phyloP scores from a whole-genome alignment of 805 yeast species.

The Groenewaldozyma salmanticensis region DNA sequence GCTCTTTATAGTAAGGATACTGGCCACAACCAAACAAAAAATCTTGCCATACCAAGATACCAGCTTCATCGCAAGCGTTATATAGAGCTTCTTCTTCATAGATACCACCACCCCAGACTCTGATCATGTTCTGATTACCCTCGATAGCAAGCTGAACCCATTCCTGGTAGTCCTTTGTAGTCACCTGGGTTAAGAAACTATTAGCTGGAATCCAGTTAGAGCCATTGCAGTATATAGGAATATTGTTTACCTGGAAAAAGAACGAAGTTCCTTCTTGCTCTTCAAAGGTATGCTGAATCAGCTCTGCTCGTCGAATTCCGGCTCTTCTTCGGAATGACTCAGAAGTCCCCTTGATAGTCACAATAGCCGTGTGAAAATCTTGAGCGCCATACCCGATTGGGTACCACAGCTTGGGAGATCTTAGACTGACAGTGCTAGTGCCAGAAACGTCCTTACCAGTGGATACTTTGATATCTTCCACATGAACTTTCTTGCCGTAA shows the following conservation, averaged over 20 bases:
- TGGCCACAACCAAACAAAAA: conserved; percentile 47
- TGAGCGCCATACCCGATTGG: conserved; percentile 34
- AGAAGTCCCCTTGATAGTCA: background rate
- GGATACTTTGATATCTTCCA: background rate
- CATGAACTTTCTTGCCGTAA: conserved; percentile 5
- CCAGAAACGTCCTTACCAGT: background rate
- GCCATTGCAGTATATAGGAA: conserved; percentile 31
- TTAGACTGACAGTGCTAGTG: conserved; percentile 6
- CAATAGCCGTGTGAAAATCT: conserved; percentile 24
- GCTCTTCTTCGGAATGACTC: conserved; percentile 12
- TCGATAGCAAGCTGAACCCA: conserved; percentile 29
- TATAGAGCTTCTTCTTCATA: conserved; percentile 35
- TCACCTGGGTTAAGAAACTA: conserved; percentile 28
- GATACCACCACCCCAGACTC: conserved; percentile 42
- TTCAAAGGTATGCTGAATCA: conserved; percentile 29
- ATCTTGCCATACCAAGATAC: conserved; percentile 43
- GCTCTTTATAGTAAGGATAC: conserved; percentile 34
- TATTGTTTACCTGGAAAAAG: conserved; percentile 32
- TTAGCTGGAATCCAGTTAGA: conserved; percentile 42
- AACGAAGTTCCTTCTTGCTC: conserved; percentile 29
- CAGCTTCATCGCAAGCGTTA: conserved; percentile 33
- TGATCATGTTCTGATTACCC: conserved; percentile 35
- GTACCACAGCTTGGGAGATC: conserved; percentile 32
- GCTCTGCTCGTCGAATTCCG: conserved; percentile 33
- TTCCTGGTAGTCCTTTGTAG: conserved; percentile 25